These are phyloP conservation scores for Wickerhamomyces silvicola DNA, from an alignment of 805 yeast species.

Conservation along the genomic window DNA sequence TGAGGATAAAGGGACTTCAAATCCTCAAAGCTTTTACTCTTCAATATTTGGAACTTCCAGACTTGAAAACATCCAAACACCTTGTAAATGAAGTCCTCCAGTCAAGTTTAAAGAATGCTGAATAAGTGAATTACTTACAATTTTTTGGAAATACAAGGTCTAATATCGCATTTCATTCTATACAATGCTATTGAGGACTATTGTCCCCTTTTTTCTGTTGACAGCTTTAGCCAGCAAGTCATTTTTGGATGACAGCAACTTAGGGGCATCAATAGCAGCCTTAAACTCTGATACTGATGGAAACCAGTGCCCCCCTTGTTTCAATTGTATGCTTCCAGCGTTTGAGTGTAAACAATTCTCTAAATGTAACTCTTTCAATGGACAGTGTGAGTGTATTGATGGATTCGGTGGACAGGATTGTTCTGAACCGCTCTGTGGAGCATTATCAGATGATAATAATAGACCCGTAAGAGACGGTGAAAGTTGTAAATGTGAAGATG, in stretches of 20 bases:
- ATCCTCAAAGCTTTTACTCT: not conserved
- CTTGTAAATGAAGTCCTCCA: not conserved
- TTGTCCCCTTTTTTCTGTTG: not conserved
- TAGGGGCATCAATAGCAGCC: not conserved
- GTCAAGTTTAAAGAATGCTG: not conserved
- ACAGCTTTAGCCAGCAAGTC: not conserved
- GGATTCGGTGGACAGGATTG: conserved; percentile 97
- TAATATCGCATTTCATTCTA: too few relatives aligned
- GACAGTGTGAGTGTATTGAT: conserved; percentile 84
- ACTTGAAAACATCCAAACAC: conserved; percentile 3
- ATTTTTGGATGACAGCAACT: not conserved
- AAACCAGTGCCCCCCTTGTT: conserved; percentile 77
- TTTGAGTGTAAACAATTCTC: conserved; percentile 89
- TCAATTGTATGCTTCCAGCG: conserved; percentile 90
- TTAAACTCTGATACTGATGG: conserved; percentile 1
- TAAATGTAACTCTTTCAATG: conserved; percentile 79
- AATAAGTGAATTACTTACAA: too few relatives aligned
- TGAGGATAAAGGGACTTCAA: not conserved
- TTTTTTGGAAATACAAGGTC: too few relatives aligned
- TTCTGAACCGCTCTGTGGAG: conserved; percentile 81
- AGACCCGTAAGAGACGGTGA: conserved; percentile 55
- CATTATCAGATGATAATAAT: conserved; percentile 54
- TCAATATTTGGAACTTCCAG: not conserved
- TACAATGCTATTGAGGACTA: too few relatives aligned
- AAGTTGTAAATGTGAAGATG: conserved; percentile 67